A percentile compares a stretch with the other conserved stretches of the same genome.
Conservation (phyloP, 768 basidiomycete species). For the Tubosaeta brunneosetosa region DNA sequence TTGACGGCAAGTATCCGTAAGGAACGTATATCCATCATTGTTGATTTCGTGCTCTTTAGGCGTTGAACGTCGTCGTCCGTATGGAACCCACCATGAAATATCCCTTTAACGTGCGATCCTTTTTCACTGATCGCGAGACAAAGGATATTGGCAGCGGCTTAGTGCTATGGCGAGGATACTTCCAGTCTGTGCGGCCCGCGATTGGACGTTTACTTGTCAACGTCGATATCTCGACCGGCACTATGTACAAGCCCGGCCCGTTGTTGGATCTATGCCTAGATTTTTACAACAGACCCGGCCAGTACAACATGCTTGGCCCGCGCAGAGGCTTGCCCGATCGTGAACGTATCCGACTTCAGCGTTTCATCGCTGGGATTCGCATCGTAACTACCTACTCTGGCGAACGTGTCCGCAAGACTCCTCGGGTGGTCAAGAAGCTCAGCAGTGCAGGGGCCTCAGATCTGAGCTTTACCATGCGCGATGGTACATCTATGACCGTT, state of each 20-base stretch:
- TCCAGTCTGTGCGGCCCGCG: conserved; percentile 71
- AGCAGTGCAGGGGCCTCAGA: conserved; percentile 49
- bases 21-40: background rate
- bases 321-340: conserved; percentile 43
- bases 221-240: conserved; percentile 71
- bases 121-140: conserved; percentile 58
- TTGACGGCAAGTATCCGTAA: conserved; percentile 45
- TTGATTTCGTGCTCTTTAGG: conserved; percentile 35
- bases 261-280: conserved; percentile 57
- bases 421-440: conserved; percentile 61
- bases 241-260: conserved; percentile 66
- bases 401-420: conserved; percentile 35
- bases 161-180: conserved; percentile 74
- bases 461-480: conserved; percentile 51
- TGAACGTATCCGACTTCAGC: conserved; percentile 48
- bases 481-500: conserved; percentile 53
- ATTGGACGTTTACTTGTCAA: conserved; percentile 64
- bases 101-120: conserved; percentile 71
- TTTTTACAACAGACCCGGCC: conserved; percentile 37
- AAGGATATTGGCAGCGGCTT: conserved; percentile 58
- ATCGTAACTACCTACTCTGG: conserved; percentile 42
- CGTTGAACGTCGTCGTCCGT: conserved; percentile 68
- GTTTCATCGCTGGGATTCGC: conserved; percentile 52
- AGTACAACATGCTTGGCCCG: conserved; percentile 37
- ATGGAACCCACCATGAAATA: conserved; percentile 67